phyloP scores from a whole-genome alignment of 202 grass and related monocot genomes.

The Dendrocalamus latiflorus region DNA sequence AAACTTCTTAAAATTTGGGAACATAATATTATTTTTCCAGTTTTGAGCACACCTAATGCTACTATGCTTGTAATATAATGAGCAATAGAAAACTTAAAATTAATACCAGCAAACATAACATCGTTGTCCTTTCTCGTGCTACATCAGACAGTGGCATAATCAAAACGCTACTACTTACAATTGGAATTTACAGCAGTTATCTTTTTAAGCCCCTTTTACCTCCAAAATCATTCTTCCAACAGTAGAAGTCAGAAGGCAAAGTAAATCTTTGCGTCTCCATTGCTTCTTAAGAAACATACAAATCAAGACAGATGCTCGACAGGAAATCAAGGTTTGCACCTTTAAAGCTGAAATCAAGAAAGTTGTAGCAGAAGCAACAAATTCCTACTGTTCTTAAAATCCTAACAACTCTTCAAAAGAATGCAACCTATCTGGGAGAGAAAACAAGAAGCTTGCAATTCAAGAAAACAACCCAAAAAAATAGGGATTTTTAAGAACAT shows the following conservation, averaged over 20 bases:
- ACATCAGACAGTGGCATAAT: constrained; percentile 8
- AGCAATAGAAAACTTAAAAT: not conserved
- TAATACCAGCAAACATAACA: not conserved
- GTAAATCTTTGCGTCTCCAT: not conserved
- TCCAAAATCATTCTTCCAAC: not conserved
- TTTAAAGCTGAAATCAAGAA: constrained; percentile 8
- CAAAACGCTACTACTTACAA: not conserved
- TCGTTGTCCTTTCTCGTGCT: constrained; percentile 5
- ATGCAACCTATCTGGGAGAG: not conserved
- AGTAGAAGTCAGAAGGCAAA: not conserved
- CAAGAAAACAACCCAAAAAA: not conserved
- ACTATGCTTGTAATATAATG: not conserved
- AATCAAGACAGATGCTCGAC: not conserved
- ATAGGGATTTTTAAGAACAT: not conserved
- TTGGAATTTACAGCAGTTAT: not conserved
- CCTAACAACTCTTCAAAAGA: constrained; percentile 2
- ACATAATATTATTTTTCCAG: not conserved
- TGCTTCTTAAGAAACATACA: not conserved
- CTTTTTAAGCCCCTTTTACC: constrained; percentile 20
- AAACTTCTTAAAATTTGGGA: not conserved
- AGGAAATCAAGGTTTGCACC: not conserved
- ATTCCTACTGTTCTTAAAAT: constrained; percentile 16
- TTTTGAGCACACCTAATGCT: not conserved
- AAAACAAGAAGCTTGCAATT: constrained; percentile 1
- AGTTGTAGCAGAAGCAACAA: constrained; percentile 24